These are phyloP conservation scores for Oldenlandia corymbosa DNA, from an alignment of 257 asterid genomes.

Conservation along the genomic window DNA sequence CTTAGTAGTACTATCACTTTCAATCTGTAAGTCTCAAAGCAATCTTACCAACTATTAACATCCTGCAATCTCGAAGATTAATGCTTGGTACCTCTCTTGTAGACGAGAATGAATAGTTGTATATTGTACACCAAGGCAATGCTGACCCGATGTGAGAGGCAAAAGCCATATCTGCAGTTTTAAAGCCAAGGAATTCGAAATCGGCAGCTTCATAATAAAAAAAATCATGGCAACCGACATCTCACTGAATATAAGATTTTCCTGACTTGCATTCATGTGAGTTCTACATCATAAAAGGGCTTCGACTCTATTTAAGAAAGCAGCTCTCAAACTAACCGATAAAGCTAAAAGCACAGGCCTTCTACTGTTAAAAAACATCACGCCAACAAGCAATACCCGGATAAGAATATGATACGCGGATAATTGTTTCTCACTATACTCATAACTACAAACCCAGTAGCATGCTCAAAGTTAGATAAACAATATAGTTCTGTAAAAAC, in stretches of 20 bases:
- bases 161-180: slow-evolving; percentile 99
- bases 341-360: slow-evolving; percentile 27
- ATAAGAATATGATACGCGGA: slow-evolving; percentile 8
- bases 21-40: slow-evolving; percentile 88
- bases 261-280: slow-evolving; percentile 64
- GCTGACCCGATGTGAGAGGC: slow-evolving; percentile 84
- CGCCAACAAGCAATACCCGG: slow-evolving; percentile 11
- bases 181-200: slow-evolving; percentile 97
- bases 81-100: slow-evolving; percentile 95
- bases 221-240: slow-evolving; percentile 93
- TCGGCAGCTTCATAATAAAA: slow-evolving; percentile 89
- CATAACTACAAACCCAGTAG: slow-evolving; percentile 5
- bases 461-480: background rate
- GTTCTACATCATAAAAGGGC: slow-evolving; percentile 37
- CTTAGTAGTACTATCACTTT: slow-evolving; percentile 58
- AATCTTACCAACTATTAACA: slow-evolving; percentile 98
- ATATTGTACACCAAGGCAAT: slow-evolving; percentile 97
- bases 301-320: slow-evolving; percentile 26
- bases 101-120: slow-evolving; percentile 78
- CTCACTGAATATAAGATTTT: slow-evolving; percentile 61
- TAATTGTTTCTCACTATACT: slow-evolving; percentile 8
- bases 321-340: slow-evolving; percentile 32
- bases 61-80: slow-evolving; percentile 88
- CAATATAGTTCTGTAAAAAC: background rate
- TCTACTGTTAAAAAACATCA: slow-evolving; percentile 29